A percentile compares a stretch with the other conserved stretches of the same genome.
Evolutionary conservation across 768 basidiomycete genomes (phyloP).

Genomic region (Mycena vulgaris): DNA sequence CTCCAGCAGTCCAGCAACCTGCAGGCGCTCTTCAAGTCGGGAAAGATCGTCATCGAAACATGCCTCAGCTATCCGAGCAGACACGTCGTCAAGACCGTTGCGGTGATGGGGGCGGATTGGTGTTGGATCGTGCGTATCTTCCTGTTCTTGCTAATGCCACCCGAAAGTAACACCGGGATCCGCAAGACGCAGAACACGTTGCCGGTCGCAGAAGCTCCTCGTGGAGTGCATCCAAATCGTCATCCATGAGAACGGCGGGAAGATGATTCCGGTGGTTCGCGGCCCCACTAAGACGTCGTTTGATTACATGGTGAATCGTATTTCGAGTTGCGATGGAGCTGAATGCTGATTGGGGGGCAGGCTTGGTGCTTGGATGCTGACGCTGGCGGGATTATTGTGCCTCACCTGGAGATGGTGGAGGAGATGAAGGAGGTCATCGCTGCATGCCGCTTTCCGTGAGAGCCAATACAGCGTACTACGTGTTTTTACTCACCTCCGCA

Average conservation of each 20-base stretch:
- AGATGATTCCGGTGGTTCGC: conserved; percentile 21
- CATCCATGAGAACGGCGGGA: too few relatives aligned
- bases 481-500: not conserved
- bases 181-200: conserved; percentile 21
- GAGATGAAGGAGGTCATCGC: too few relatives aligned
- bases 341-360: not conserved
- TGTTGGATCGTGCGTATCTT: conserved; percentile 27
- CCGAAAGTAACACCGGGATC: not conserved
- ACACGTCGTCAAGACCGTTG: conserved; percentile 27
- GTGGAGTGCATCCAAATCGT: too few relatives aligned
- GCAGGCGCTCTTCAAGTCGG: conserved; percentile 1
- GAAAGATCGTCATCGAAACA: conserved; percentile 2
- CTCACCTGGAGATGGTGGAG: too few relatives aligned
- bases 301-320: conserved; percentile 8
- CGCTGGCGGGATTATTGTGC: too few relatives aligned
- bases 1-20: conserved; percentile 3
- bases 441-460: conserved; percentile 16
- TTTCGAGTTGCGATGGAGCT: not conserved
- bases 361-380: too few relatives aligned
- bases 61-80: conserved; percentile 10
- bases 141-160: not conserved
- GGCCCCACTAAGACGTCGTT: conserved; percentile 17
- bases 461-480: not conserved
- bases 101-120: conserved; percentile 22
- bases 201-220: not conserved